Evolutionary conservation across 441 rosid genomes (phyloP).

Genomic region (Corymbia citriodora): DNA sequence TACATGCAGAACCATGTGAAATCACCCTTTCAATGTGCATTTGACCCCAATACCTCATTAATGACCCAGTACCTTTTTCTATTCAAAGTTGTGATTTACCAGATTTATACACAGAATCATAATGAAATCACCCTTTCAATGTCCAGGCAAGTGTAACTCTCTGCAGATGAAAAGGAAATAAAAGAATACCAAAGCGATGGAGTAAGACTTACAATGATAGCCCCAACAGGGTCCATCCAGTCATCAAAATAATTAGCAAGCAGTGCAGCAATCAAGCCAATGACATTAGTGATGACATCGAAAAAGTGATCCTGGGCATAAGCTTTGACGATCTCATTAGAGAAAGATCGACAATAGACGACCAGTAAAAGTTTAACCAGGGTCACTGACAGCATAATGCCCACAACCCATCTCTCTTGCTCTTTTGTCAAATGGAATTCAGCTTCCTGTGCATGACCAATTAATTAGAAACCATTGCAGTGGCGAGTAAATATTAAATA

Average conservation of each 20-base stretch:
- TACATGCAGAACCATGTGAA: background rate
- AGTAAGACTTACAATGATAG: conserved; percentile 65
- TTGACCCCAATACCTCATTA: background rate
- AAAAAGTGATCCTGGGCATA: conserved; percentile 97
- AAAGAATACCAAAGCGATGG: background rate
- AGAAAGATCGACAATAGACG: conserved; percentile 72
- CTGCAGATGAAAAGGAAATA: background rate
- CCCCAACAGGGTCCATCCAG: conserved; percentile 97
- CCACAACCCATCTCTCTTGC: conserved; percentile 85
- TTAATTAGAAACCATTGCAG: background rate
- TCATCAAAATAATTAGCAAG: conserved; percentile 75
- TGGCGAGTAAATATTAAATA: background rate
- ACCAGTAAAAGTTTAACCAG: conserved; percentile 60
- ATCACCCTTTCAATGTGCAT: background rate
- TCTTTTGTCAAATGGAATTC: conserved; percentile 57
- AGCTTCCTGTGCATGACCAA: conserved; percentile 37
- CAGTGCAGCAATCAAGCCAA: conserved; percentile 81
- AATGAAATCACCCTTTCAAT: background rate
- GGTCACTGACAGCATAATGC: conserved; percentile 89
- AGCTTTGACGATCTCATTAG: conserved; percentile 83
- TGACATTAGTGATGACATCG: conserved; percentile 80
- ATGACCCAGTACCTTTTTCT: background rate
- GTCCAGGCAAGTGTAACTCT: background rate
- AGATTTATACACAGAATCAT: background rate
- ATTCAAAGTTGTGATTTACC: background rate